Base-by-base conservation (phyloP, 495 filamentous ascomycete genomes). In the Hypoxylon lienhwacheense region DNA sequence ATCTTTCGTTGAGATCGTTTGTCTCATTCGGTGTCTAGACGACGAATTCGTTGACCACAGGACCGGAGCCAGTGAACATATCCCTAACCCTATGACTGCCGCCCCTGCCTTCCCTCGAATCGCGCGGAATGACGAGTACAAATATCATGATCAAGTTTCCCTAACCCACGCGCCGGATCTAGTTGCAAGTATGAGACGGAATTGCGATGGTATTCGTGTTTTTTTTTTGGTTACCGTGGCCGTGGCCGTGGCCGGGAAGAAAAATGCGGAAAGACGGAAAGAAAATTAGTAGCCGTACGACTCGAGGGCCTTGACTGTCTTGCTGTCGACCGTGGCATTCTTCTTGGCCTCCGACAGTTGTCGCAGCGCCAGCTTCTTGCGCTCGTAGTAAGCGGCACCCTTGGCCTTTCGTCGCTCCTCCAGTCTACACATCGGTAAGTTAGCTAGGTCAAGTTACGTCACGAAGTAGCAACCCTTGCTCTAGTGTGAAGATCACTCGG, bases 341-440 rank as follows among this genome's bases (percentile, higher is more conserved):
- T 91, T 90, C 82, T 93, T 83, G 66, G 93, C 92, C 72, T 96
- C 88, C 63, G 84, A 79, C 50, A 96, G 79, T 79, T 90, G 88
- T 81, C 85, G 90, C 73, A 85, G 83, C 65, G 87, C 86, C 47
- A 85, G 81, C 91, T 95, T 95, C 93, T 97, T 98, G 83, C 90
- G 89, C 80, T 90, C 89, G 83, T 98, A 98, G 87, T 97, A 98
- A 71, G 93, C 93, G 67, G 87, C 85, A 69, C 91, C 89, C 86
- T 97, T 97, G 74, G 92, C 91, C 82, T 98, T 98, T 78, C 93
- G 85, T 77, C 91, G 85, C 84, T 98, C 93, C 85, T 98, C 93
- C 66, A 98, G 85, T 77, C 93, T 98, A 69, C 69, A 53, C 45
- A 39, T 16, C 7, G 3, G 52, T 14, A 47, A 43, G 72, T 81